Evolutionary conservation across 371 early-diverging fungal species (phyloP), one percentile per base, ranked within the genome.

Genomic region (Apophysomyces trapeziformis): DNA sequence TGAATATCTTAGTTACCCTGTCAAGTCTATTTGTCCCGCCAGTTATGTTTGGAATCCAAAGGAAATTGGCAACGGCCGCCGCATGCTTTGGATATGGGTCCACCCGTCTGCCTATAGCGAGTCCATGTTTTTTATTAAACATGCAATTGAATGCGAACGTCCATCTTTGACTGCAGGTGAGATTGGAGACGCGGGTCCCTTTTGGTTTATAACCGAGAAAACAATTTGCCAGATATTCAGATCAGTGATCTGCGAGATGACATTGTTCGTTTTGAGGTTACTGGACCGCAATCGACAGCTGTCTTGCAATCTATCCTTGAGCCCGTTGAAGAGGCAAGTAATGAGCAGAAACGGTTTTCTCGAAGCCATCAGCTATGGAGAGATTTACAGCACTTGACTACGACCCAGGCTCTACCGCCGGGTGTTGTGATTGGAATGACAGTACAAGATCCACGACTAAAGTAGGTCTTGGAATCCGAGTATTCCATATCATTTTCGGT

Each of bases 261-360:
- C 1, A 46, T 90, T 7, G 67, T 86, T 7, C 77, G 85, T 57
- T 93, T 93, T 73, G 91, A 93, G 58, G 78, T 94, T 39, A 87
- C 89, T 1, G 95, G 95, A n/a, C 93, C 93, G 13, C 79, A 92
- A 8, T 80, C 91, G 7, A 89, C 90, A 6, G 89, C 93, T 14
- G 68, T 92, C 5, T 71, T 94, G 56, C 84, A 85, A 45, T 79
- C 89, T 2, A 77, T 85, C 35, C 63, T 92, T 14, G 73, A 83
- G 18, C 75, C 80, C 13, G 62, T 71, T 1, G 50, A 57, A 44
- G 38, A 57, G 38, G 21, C 46, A 35, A 57, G 61, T 21, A 47
- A 38, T n/a, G 26, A 7, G 57, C 56, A 11, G 63, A 9, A 21
- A 6, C 16, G 16, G 21, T 9, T 50, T 21, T 21, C 54, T 21